Conservation (phyloP, 495 filamentous ascomycete genomes). For the Stereocaulon alpinum region DNA sequence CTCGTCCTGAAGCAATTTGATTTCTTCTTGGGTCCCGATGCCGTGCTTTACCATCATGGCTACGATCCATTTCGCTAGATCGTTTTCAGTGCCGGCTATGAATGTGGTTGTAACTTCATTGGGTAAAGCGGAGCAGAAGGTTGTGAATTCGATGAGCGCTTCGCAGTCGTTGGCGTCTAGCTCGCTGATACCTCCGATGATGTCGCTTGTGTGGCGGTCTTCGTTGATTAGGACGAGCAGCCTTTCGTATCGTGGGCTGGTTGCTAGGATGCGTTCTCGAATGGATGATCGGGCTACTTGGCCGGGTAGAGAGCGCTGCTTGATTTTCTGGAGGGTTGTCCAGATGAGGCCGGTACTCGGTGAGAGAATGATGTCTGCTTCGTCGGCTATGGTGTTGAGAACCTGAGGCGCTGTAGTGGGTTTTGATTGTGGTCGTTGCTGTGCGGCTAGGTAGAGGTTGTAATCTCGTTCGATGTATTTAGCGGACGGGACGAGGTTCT, state of each 20-base stretch:
- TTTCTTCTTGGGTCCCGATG: constrained; percentile 4
- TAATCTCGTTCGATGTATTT: constrained; percentile 53
- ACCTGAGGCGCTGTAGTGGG: constrained; percentile 1
- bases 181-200: constrained; percentile 26
- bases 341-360: constrained; percentile 58
- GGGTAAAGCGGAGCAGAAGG: constrained; percentile 37
- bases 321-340: constrained; percentile 63
- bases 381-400: constrained; percentile 33
- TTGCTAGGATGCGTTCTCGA: constrained; percentile 43
- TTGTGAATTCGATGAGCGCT: constrained; percentile 45
- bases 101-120: constrained; percentile 38
- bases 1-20: constrained; percentile 29
- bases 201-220: constrained; percentile 23
- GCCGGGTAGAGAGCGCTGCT: constrained; percentile 60
- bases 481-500: constrained; percentile 39
- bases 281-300: constrained; percentile 39
- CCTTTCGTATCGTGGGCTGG: constrained; percentile 54
- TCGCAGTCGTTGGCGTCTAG: constrained; percentile 37
- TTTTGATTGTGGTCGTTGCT: constrained; percentile 26
- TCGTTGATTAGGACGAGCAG: constrained; percentile 62
- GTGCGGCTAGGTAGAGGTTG: constrained; percentile 26
- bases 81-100: constrained; percentile 46
- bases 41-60: constrained; percentile 31
- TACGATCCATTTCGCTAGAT: constrained; percentile 49
- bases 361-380: constrained; percentile 71